Conservation (phyloP, 2,329 filamentous ascomycete species). For the Stromatinia cepivora region DNA sequence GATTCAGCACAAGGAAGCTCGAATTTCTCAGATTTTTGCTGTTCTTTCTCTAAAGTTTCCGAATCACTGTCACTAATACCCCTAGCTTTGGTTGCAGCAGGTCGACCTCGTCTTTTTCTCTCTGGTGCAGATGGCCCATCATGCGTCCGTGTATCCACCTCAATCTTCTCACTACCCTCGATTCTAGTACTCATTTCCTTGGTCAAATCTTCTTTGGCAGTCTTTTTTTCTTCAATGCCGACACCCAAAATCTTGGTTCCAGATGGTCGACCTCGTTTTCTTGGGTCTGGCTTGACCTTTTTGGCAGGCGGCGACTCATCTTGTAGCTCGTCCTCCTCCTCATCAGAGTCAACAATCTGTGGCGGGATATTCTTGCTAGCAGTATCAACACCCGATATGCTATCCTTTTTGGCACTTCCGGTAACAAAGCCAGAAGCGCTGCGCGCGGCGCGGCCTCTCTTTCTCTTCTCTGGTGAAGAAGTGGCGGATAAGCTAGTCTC, state of each 20-base stretch:
- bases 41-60: not conserved
- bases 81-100: not conserved
- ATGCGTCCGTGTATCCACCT: not conserved
- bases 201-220: not conserved
- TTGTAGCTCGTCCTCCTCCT: not conserved
- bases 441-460: not conserved
- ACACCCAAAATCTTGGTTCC: not conserved
- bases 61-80: not conserved
- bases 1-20: not conserved
- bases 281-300: slow-evolving; percentile 2
- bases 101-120: slow-evolving; percentile 12
- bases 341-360: not conserved
- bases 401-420: not conserved
- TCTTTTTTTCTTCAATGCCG: not conserved
- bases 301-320: not conserved
- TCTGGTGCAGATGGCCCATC: not conserved
- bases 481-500: not conserved
- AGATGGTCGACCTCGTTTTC: not conserved
- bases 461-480: slow-evolving; percentile 2
- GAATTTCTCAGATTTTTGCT: not conserved
- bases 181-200: too few relatives aligned
- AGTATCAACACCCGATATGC: not conserved
- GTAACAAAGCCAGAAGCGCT: not conserved
- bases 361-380: not conserved
- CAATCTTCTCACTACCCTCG: not conserved